Percentiles rank a stretch among this genome's conserved stretches.
These are phyloP conservation scores for Russula lepida DNA, from an alignment of 768 basidiomycete genomes.

Conservation along the genomic window DNA sequence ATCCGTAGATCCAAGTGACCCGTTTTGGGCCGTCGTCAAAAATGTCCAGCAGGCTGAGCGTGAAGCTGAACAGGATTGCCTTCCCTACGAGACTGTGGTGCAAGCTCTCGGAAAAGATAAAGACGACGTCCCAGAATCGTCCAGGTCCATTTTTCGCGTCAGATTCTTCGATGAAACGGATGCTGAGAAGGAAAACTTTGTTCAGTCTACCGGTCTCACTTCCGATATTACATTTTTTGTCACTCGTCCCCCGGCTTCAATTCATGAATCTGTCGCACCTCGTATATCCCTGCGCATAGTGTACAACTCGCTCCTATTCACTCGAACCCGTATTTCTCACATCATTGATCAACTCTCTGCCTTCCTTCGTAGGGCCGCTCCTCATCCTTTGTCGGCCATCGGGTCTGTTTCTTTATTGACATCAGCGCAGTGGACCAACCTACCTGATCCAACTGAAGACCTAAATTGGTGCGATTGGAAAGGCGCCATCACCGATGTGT, in stretches of 20 bases:
- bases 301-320: constrained; percentile 95
- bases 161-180: constrained; percentile 96
- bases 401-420: constrained; percentile 80
- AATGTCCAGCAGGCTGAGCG: constrained; percentile 77
- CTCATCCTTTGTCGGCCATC: constrained; percentile 58
- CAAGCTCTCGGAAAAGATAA: constrained; percentile 58
- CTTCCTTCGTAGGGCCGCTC: constrained; percentile 62
- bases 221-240: constrained; percentile 93
- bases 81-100: constrained; percentile 74
- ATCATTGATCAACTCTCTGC: constrained; percentile 82
- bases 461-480: constrained; percentile 97
- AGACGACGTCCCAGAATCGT: constrained; percentile 46
- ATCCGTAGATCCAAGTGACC: constrained; percentile 73
- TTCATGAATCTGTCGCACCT: constrained; percentile 63
- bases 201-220: constrained; percentile 71
- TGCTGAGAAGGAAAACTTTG: constrained; percentile 59
- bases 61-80: constrained; percentile 71
- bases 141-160: constrained; percentile 74
- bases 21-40: constrained; percentile 82
- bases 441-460: constrained; percentile 82
- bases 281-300: constrained; percentile 71
- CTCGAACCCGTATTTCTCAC: constrained; percentile 59
- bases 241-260: constrained; percentile 57
- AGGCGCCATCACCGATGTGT: constrained; percentile 93
- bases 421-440: constrained; percentile 50